Base-by-base conservation (phyloP, 176 grass and related monocot species). In the Carex cristatella region DNA sequence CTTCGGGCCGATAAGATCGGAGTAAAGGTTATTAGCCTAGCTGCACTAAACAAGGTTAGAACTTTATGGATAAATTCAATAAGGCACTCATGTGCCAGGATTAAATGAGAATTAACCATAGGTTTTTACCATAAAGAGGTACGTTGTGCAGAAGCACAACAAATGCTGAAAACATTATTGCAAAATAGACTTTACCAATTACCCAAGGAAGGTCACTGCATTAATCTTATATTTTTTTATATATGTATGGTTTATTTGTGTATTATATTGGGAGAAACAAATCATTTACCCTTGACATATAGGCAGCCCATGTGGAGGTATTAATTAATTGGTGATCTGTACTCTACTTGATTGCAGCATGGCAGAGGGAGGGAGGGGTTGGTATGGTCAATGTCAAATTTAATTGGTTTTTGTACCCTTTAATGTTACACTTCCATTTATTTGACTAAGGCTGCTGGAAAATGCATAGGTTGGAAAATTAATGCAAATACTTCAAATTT, bases 21-120 rank as follows among this genome's bases (percentile, higher is more conserved):
- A 53, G 94, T 97, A 65, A 93, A 97, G 32, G 94, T 97, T 13
- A 85, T 97, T 15, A 97, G 94, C 80, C 94, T 97, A 30, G 94
- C 94, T 4, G 92, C 94, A 59, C 89, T 97, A 9, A 97, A 97
- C 44, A 97, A 97, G 92, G 94, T 97, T 63, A 30, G 63, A n/a
- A 35, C 15, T 61, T 46, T 64, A 33, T 79, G 74, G n/a, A 62
- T 80, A 42, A 60, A 79, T 54, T 32, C 67, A 79, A 28, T 51
- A 55, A 1, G 42, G 73, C 42, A 78, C 9, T 78, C 73, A 56
- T 78, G 42, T 78, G 28, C 28, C 44, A 55, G 18, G 16, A 78
- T 56, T 78, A 15, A 78, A 55, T 27, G 54, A 28, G 66, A 69
- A 65, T 10, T 16, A 69, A 69, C 33, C 42, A 65, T 40, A 40